These are phyloP conservation scores for Aspergillus sclerotiicarbonarius DNA, from an alignment of 495 filamentous ascomycete species.

Conservation along the genomic window DNA sequence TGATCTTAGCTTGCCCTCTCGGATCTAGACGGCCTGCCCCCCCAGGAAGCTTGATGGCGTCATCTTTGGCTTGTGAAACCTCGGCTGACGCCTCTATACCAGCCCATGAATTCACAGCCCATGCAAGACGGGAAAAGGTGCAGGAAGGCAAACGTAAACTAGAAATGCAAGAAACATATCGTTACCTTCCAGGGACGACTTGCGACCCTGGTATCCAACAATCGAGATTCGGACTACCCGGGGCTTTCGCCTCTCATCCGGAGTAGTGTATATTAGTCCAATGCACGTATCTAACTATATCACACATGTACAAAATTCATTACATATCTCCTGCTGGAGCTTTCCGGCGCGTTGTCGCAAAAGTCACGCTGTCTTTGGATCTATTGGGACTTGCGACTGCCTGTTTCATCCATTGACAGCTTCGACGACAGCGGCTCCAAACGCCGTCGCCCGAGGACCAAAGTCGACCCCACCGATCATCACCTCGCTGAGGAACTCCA, in stretches of 20 bases:
- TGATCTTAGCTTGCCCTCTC: not conserved
- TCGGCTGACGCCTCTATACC: not conserved
- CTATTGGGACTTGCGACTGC: not conserved
- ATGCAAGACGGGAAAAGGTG: too few relatives aligned
- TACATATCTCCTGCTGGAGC: not conserved
- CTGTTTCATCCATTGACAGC: slow-evolving; percentile 5
- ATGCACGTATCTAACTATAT: slow-evolving; percentile 17
- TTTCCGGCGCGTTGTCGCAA: not conserved
- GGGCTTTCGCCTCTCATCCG: not conserved
- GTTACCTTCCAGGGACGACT: too few relatives aligned
- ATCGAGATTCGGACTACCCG: too few relatives aligned
- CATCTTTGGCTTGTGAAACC: not conserved
- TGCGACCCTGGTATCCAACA: too few relatives aligned
- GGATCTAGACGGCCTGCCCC: too few relatives aligned
- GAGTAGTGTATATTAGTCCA: not conserved
- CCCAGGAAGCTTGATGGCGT: not conserved
- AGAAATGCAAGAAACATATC: too few relatives aligned
- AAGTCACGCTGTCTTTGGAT: not conserved
- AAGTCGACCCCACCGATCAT: slow-evolving; percentile 84
- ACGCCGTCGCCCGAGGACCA: slow-evolving; percentile 22
- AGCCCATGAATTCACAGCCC: too few relatives aligned
- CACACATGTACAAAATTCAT: slow-evolving; percentile 18
- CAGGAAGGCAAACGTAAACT: too few relatives aligned
- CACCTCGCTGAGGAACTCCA: slow-evolving; percentile 83
- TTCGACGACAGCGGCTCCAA: slow-evolving; percentile 5